These are phyloP conservation scores for Mortierella sp. DNA, from an alignment of 371 early-diverging fungal species.

Conservation along the genomic window DNA sequence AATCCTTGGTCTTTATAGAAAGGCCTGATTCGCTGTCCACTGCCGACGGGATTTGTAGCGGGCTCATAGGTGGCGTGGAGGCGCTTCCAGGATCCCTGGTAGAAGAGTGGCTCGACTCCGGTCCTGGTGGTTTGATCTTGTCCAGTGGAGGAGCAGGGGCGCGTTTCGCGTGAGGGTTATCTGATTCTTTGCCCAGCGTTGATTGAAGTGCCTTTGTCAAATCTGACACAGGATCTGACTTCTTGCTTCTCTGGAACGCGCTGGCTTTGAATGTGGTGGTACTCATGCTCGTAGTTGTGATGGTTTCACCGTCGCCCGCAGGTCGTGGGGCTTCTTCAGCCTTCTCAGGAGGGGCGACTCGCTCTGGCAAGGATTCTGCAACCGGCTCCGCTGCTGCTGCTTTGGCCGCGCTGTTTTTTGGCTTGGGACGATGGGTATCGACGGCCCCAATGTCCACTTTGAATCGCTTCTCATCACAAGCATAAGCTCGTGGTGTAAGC, in stretches of 20 bases:
- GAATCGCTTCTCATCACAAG: constrained; percentile 90
- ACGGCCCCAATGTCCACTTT: constrained; percentile 88
- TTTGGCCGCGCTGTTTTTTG: constrained; percentile 37
- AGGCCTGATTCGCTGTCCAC: constrained; percentile 3
- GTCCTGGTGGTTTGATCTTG: constrained; percentile 17
- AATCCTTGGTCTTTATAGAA: constrained; percentile 33
- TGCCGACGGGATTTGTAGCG: neutral
- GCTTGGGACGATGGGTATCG: constrained; percentile 83
- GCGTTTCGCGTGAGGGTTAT: constrained; percentile 18
- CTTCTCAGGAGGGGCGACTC: neutral
- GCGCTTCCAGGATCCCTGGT: neutral
- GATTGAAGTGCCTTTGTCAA: constrained; percentile 21
- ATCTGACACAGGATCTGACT: constrained; percentile 4
- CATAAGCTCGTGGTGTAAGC: constrained; percentile 94
- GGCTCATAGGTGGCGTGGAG: constrained; percentile 6
- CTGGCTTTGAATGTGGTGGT: constrained; percentile 48
- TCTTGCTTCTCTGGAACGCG: constrained; percentile 28
- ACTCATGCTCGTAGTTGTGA: constrained; percentile 49
- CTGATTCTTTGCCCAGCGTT: constrained; percentile 16
- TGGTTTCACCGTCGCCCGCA: constrained; percentile 18
- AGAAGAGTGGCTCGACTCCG: neutral
- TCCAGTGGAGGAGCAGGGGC: constrained; percentile 20
- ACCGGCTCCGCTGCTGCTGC: constrained; percentile 6
- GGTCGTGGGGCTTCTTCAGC: constrained; percentile 12
- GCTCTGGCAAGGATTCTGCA: constrained; percentile 10